Evolutionary conservation across 2,329 filamentous ascomycete genomes (phyloP).

Genomic region (Rhynchosporium secalis): DNA sequence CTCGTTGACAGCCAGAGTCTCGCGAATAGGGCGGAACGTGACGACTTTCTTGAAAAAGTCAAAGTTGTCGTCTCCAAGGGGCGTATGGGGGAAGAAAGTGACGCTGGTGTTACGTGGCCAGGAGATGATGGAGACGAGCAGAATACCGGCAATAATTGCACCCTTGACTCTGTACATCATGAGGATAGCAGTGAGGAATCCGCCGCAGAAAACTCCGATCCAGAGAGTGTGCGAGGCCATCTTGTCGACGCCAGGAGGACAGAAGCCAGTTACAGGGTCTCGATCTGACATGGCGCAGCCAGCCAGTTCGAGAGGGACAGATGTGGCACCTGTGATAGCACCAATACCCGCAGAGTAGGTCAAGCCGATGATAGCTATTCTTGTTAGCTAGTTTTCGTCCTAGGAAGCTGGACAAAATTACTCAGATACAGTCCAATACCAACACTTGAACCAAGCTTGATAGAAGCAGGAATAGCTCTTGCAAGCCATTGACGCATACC

Average conservation of each 20-base stretch:
- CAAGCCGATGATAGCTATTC: slow-evolving; percentile 62
- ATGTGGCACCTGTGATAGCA: slow-evolving; percentile 65
- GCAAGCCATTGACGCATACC: slow-evolving; percentile 88
- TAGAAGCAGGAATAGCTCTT: slow-evolving; percentile 76
- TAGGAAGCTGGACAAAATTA: slow-evolving; percentile 37
- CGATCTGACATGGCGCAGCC: slow-evolving; percentile 45
- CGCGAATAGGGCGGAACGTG: slow-evolving; percentile 74
- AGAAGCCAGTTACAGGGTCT: slow-evolving; percentile 52
- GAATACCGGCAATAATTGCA: slow-evolving; percentile 79
- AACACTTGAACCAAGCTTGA: slow-evolving; percentile 86
- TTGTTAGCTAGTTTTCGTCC: slow-evolving; percentile 2
- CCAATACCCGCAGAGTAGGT: slow-evolving; percentile 84
- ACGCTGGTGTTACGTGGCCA: slow-evolving; percentile 78
- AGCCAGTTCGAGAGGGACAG: slow-evolving; percentile 72
- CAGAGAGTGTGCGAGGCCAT: slow-evolving; percentile 85
- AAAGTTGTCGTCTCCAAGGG: slow-evolving; percentile 68
- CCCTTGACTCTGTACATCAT: slow-evolving; percentile 87
- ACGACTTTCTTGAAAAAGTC: slow-evolving; percentile 89
- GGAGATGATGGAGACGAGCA: slow-evolving; percentile 83
- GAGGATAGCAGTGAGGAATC: slow-evolving; percentile 74
- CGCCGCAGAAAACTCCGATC: slow-evolving; percentile 86
- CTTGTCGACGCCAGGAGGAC: slow-evolving; percentile 58
- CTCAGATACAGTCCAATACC: slow-evolving; percentile 79
- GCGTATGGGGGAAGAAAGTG: slow-evolving; percentile 77
- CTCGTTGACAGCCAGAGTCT: slow-evolving; percentile 68